A percentile compares a stretch with the other conserved stretches of the same genome.
Conservation (phyloP, 129 eudicot genomes). For the Silybum marianum region DNA sequence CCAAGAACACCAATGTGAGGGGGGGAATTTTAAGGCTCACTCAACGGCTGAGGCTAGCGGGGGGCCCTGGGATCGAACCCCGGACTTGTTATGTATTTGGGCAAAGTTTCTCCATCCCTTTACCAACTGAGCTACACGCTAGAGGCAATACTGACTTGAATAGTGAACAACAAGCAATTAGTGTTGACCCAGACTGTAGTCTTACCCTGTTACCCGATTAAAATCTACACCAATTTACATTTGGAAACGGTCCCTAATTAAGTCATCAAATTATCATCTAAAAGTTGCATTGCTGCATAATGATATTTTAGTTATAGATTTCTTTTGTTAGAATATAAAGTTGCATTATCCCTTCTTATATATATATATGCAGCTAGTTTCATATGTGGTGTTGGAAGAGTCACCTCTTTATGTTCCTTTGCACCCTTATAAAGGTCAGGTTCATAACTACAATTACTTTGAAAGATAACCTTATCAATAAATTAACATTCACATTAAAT, state of each 20-base stretch:
- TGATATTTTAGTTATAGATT: not conserved
- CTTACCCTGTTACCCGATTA: not conserved
- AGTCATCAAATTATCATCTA: not conserved
- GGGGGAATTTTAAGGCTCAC: too few species aligned
- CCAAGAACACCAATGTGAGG: too few species aligned
- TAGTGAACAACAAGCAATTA: too few species aligned
- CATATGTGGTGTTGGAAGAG: constrained; percentile 86
- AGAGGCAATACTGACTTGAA: too few species aligned
- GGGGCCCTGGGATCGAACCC: too few species aligned
- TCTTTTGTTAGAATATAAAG: not conserved
- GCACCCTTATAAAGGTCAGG: constrained; percentile 70
- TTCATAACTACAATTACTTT: not conserved
- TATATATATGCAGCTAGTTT: constrained; percentile 67
- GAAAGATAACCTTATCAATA: not conserved
- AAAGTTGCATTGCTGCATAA: not conserved
- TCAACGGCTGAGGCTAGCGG: too few species aligned
- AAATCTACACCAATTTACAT: not conserved
- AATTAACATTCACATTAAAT: constrained; percentile 2
- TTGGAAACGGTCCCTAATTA: not conserved
- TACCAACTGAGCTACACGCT: too few species aligned
- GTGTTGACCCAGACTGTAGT: not conserved
- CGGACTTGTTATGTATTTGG: too few species aligned
- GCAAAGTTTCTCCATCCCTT: too few species aligned
- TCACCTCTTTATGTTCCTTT: constrained; percentile 82
- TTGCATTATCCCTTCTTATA: constrained; percentile 2